Percentiles rank a stretch among this genome's conserved stretches.
Evolutionary conservation across 305 asterid species (phyloP).

Genomic region (Solanum hybrid): DNA sequence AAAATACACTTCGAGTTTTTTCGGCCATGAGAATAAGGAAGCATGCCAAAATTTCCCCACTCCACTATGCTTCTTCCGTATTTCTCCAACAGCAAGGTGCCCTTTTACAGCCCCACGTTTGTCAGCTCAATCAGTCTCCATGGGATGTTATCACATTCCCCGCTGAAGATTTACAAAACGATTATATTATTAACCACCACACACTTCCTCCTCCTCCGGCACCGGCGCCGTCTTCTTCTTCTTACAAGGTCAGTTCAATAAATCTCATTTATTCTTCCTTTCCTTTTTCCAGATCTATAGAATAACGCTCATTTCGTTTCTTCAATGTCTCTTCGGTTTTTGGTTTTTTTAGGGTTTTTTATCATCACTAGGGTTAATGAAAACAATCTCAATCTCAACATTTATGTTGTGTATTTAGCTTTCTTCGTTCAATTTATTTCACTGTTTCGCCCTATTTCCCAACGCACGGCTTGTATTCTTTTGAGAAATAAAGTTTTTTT

Average conservation of each 20-base stretch:
- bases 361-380: constrained; percentile 38
- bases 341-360: constrained; percentile 4
- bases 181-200: neutral
- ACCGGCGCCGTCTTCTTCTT: constrained; percentile 18
- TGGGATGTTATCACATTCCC: constrained; percentile 51
- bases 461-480: constrained; percentile 4
- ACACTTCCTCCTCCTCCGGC: constrained; percentile 1
- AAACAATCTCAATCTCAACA: constrained; percentile 19
- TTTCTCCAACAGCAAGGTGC: constrained; percentile 14
- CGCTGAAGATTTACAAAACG: neutral
- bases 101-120: constrained; percentile 17
- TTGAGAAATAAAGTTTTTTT: constrained; percentile 8
- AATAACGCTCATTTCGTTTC: neutral
- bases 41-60: constrained; percentile 38
- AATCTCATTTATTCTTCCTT: neutral
- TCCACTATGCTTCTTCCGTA: constrained; percentile 19
- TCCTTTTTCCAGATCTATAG: constrained; percentile 25
- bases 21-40: constrained; percentile 55
- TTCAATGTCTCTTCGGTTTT: neutral
- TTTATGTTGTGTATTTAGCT: constrained; percentile 11
- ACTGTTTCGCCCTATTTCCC: constrained; percentile 18
- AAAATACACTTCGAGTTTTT: neutral
- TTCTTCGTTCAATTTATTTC: constrained; percentile 3
- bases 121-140: constrained; percentile 59
- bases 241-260: constrained; percentile 26